Conservation (phyloP, 2,329 filamentous ascomycete species). For the Ustulina deusta region DNA sequence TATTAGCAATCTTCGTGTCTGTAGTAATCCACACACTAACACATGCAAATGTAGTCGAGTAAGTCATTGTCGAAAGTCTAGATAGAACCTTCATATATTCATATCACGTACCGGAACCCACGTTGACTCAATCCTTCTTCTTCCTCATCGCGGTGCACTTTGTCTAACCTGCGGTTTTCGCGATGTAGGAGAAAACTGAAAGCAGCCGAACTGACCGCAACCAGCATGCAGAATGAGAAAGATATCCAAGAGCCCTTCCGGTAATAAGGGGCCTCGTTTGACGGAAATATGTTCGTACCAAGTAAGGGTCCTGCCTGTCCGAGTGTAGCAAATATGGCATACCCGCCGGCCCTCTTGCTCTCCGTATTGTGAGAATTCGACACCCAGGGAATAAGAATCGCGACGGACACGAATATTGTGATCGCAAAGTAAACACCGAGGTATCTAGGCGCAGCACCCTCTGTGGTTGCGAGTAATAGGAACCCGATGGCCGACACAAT, state of each 20-base stretch:
- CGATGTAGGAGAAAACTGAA: constrained; percentile 35
- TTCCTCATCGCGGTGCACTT: constrained; percentile 8
- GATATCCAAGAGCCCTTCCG: constrained; percentile 54
- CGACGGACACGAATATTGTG: constrained; percentile 54
- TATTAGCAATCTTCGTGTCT: not conserved
- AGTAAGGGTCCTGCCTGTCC: constrained; percentile 52
- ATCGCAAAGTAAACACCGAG: constrained; percentile 55
- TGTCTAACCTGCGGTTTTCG: constrained; percentile 36
- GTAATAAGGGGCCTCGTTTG: constrained; percentile 51
- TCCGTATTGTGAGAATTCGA: constrained; percentile 54
- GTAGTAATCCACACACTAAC: not conserved
- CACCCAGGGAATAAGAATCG: constrained; percentile 53
- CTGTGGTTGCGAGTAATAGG: constrained; percentile 55
- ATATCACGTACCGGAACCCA: constrained; percentile 39
- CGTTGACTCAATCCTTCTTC: not conserved
- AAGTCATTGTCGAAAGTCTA: not conserved
- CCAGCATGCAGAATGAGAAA: constrained; percentile 47
- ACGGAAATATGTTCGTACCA: constrained; percentile 52
- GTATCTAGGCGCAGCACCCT: constrained; percentile 51
- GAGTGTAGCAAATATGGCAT: constrained; percentile 54
- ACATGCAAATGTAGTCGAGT: not conserved
- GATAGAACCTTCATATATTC: not conserved
- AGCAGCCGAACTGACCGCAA: constrained; percentile 33
- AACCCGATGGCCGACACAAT: constrained; percentile 55
- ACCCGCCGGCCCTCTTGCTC: constrained; percentile 53